phyloP scores from a whole-genome alignment of 2,329 filamentous ascomycete species.

The Sporothrix protearum region DNA sequence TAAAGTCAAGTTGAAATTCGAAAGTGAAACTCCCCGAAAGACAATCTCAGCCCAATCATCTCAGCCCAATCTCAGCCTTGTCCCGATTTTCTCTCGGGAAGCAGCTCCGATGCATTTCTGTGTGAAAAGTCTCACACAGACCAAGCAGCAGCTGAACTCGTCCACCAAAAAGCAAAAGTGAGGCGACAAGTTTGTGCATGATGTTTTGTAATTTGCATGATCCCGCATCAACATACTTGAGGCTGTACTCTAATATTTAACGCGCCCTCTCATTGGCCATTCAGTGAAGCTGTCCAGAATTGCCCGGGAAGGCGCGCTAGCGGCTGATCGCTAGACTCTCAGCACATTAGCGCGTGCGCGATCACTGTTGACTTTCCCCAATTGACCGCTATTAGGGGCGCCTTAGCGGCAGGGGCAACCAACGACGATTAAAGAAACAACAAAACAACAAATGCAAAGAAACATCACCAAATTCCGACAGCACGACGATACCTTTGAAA shows the following conservation, averaged over 20 bases:
- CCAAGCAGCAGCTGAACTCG: not conserved
- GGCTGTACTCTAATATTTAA: not conserved
- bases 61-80: not conserved
- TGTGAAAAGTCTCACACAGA: not conserved
- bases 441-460: not conserved
- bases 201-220: not conserved
- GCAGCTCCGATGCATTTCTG: not conserved
- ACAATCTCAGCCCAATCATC: not conserved
- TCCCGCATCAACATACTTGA: not conserved
- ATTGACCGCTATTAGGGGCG: not conserved
- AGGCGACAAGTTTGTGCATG: not conserved
- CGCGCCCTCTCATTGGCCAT: not conserved
- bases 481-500: not conserved
- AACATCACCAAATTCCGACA: not conserved
- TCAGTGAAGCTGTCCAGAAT: not conserved
- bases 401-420: not conserved
- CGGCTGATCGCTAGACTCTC: not conserved
- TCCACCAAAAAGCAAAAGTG: not conserved
- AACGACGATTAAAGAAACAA: not conserved
- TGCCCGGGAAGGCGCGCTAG: slow-evolving; percentile 8
- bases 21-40: slow-evolving; percentile 7
- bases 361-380: not conserved
- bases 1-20: not conserved
- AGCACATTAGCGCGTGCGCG: not conserved
- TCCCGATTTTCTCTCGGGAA: not conserved